Conservation (phyloP, 2,329 filamentous ascomycete genomes). For the Tolypocladium endophyticum region DNA sequence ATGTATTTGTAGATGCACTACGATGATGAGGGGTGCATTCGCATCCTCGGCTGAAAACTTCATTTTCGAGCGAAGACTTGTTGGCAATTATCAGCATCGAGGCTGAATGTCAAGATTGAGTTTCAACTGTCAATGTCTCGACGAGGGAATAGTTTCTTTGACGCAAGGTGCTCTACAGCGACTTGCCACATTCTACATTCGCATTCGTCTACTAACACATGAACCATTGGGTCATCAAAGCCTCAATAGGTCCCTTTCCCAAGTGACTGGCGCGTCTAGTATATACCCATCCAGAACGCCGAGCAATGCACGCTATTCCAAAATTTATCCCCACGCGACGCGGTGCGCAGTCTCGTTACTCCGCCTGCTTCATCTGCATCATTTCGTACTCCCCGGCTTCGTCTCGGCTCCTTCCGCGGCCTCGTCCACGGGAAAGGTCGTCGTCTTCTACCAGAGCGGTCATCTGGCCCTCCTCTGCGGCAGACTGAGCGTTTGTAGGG, state of each 20-base stretch:
- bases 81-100: background rate
- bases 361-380: conserved; percentile 36
- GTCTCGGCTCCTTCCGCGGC: conserved; percentile 41
- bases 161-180: background rate
- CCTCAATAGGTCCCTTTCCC: background rate
- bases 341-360: background rate
- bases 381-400: conserved; percentile 56
- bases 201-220: background rate
- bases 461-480: conserved; percentile 10
- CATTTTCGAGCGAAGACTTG: background rate
- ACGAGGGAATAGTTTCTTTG: too few species aligned
- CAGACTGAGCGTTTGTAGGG: conserved; percentile 11
- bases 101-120: background rate
- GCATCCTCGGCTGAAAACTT: background rate
- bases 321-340: background rate
- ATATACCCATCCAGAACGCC: conserved; percentile 18
- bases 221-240: background rate
- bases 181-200: background rate
- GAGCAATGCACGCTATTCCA: conserved; percentile 22
- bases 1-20: background rate
- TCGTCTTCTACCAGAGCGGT: conserved; percentile 29
- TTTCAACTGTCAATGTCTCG: background rate
- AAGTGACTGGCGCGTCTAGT: background rate
- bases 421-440: conserved; percentile 34
- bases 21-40: background rate